Base-by-base conservation (phyloP, 176 grass and related monocot genomes). In the Cocos nucifera region DNA sequence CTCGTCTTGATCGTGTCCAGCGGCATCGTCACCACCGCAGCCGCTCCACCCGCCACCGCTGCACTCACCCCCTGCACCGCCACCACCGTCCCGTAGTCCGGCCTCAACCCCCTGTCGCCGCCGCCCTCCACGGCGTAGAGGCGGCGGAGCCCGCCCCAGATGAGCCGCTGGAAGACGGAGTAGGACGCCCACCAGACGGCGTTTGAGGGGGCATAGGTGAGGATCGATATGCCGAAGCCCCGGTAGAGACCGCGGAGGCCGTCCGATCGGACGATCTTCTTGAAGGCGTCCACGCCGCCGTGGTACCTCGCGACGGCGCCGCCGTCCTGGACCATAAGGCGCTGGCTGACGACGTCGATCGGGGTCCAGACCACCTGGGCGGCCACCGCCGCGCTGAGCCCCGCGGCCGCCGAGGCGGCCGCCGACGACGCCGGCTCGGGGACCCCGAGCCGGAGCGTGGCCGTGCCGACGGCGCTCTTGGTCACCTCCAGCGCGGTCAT, bases 361-460 rank as follows among this genome's bases (percentile, higher is more conserved):
- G 93, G 93, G 0, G 93, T 98, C 93, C 93, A 98, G 22, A 98
- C 79, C 6, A 98, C 73, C 73, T 98, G 93, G n/a, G 93, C 93
- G 4, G 93, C 93, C 1, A 98, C 57, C 54, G 87, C 93, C 4
- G 93, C 93, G 15, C 78, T 82, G 10, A 98, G 58, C 1, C 93
- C 93, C 0, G 67, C 93, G 0, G 84, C 81, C 0, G 93, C 93
- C 7, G 87, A 91, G 66, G 93, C 87, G 10, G 77, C 78, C 0
- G 93, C 80, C 0, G 93, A 75, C 4, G 93, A 81, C 0, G 81
- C 76, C 0, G 93, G 81, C 73, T 98, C 93, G 0, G 84, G 57
- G 5, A 88, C 76, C n/a, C 93, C 93, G 16, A 88, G 54, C 1
- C 79, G 75, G 15, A 92, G 23, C 0, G 93, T 78, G n/a, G 87